Conservation (phyloP, 2,329 filamentous ascomycete genomes). For the Orbilia oligospora region DNA sequence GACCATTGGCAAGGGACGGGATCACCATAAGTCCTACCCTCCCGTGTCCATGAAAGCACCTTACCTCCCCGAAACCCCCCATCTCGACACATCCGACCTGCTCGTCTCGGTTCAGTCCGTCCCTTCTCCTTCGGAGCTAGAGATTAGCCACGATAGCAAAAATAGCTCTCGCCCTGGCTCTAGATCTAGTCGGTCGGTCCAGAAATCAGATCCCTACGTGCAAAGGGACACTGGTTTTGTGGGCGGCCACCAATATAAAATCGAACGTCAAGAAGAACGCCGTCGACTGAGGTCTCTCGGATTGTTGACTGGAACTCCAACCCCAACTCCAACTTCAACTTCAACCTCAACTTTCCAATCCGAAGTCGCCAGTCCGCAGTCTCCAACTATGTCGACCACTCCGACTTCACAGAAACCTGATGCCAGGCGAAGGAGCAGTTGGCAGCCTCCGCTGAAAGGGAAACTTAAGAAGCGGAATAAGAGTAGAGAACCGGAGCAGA, state of each 20-base stretch:
- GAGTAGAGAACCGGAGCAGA: slow-evolving; percentile 57
- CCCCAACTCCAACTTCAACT: too few relatives aligned
- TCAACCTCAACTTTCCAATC: slow-evolving; percentile 28
- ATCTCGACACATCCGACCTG: slow-evolving; percentile 58
- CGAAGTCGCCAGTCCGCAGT: slow-evolving; percentile 14
- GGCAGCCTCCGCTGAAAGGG: slow-evolving; percentile 56
- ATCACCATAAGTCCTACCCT: slow-evolving; percentile 52
- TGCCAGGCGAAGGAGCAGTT: slow-evolving; percentile 49
- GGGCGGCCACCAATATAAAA: slow-evolving; percentile 57
- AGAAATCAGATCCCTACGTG: slow-evolving; percentile 41
- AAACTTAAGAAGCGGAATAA: slow-evolving; percentile 58
- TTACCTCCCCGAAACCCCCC: slow-evolving; percentile 55
- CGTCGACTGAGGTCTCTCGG: slow-evolving; percentile 56
- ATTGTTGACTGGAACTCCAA: slow-evolving; percentile 39
- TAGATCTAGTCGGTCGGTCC: slow-evolving; percentile 33
- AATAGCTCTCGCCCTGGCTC: slow-evolving; percentile 37
- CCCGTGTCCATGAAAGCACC: slow-evolving; percentile 59
- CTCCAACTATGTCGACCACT: slow-evolving; percentile 14
- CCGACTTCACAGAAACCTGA: slow-evolving; percentile 44
- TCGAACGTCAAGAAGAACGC: slow-evolving; percentile 55
- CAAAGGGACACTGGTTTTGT: slow-evolving; percentile 45
- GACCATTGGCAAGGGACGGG: slow-evolving; percentile 49
- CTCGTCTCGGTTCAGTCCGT: slow-evolving; percentile 58
- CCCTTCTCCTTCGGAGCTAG: slow-evolving; percentile 39
- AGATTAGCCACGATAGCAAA: slow-evolving; percentile 19